Evolutionary conservation across 176 grass and related monocot genomes (phyloP).

Genomic region (Ensete glaucum): DNA sequence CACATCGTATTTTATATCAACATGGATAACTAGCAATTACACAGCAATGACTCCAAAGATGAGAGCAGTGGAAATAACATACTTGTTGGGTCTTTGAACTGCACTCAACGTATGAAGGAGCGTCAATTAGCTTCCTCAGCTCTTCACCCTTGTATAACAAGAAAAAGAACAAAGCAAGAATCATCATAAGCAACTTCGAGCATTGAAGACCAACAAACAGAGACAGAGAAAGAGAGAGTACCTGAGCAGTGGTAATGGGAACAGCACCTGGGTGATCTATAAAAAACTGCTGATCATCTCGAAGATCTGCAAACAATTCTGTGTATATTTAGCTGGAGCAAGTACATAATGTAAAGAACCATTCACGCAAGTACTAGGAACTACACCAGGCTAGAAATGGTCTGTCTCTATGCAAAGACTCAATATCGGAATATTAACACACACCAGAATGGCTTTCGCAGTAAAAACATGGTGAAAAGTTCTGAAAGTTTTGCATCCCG

Average conservation of each 20-base stretch:
- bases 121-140: slow-evolving; percentile 58
- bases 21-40: not conserved
- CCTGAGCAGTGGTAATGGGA: slow-evolving; percentile 3
- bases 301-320: not conserved
- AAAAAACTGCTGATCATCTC: slow-evolving; percentile 8
- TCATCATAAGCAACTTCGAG: too few relatives aligned
- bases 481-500: too few relatives aligned
- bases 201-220: too few relatives aligned
- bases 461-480: too few relatives aligned
- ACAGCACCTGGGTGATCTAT: slow-evolving; percentile 5
- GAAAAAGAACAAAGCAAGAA: not conserved
- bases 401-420: too few relatives aligned
- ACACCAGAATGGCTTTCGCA: too few relatives aligned
- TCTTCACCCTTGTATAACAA: slow-evolving; percentile 39
- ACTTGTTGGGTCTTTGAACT: slow-evolving; percentile 82
- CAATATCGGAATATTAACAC: too few relatives aligned
- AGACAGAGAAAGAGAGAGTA: not conserved
- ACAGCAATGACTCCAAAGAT: not conserved
- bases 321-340: too few relatives aligned
- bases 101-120: slow-evolving; percentile 72
- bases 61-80: slow-evolving; percentile 14
- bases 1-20: slow-evolving; percentile 4
- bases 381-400: too few relatives aligned
- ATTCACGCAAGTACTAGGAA: too few relatives aligned
- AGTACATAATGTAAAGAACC: too few relatives aligned